Conservation (phyloP, 306 rosid species). For the Vicia sativa region DNA sequence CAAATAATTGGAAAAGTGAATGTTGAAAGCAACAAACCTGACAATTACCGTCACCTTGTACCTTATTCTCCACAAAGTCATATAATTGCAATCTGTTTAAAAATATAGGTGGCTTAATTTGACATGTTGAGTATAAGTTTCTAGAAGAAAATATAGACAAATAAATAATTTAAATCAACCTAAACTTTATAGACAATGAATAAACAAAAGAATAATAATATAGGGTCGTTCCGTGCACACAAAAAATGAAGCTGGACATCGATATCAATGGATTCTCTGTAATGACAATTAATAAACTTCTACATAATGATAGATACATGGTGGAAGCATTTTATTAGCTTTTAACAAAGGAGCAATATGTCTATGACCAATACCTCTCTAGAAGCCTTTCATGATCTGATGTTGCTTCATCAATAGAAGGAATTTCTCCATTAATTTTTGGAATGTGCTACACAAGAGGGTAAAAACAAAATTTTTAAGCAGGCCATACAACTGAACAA, state of each 20-base stretch:
- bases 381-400: constrained; percentile 92
- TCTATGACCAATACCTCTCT: constrained; percentile 60
- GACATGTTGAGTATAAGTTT: constrained; percentile 24
- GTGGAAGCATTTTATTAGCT: constrained; percentile 20
- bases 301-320: constrained; percentile 8
- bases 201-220: background rate
- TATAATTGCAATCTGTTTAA: constrained; percentile 65
- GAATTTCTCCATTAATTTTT: constrained; percentile 89
- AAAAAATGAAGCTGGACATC: background rate
- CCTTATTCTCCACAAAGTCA: constrained; percentile 66
- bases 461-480: background rate
- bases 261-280: constrained; percentile 3
- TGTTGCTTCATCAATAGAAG: constrained; percentile 83
- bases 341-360: constrained; percentile 14
- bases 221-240: background rate
- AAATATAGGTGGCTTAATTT: constrained; percentile 30
- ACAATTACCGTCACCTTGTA: constrained; percentile 91
- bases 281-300: constrained; percentile 1
- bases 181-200: constrained; percentile 17
- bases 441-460: constrained; percentile 76
- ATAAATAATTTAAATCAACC: constrained; percentile 27
- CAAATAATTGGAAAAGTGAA: constrained; percentile 22
- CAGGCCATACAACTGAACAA: constrained; percentile 1
- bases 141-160: constrained; percentile 30
- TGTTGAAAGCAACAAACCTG: constrained; percentile 59